Base-by-base conservation (phyloP, 805 yeast genomes). In the Candida khao-thaluensis region DNA sequence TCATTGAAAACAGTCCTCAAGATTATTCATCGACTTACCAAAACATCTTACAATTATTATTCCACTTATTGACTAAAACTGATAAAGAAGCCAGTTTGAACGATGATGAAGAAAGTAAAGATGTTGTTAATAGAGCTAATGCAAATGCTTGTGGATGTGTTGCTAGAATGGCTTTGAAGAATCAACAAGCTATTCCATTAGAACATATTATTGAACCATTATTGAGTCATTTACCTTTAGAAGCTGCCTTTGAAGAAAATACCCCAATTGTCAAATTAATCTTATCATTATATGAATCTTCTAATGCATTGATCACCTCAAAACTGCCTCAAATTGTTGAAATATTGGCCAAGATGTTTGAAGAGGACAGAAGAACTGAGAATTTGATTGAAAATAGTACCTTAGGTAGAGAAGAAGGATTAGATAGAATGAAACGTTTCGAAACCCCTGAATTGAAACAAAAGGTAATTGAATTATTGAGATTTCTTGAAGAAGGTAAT, bases 111-210 rank as follows among this genome's bases (percentile, higher is more conserved):
- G 91, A 85, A 60, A 73, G 86, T 23, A 76, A 76, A 54, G 95
- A 88, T 49, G 83, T 79, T 44, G 77, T 86, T 52, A 82, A 82
- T 66, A 77, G 95, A 69, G 80, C 95, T 5, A 79, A 78, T 51
- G 96, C 98, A 44, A 93, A 93, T 62, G 96, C 96, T 4, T 84
- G 93, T 62, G 99, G 99, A 30, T 93, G 98, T 76, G 95, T 90
- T 42, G 90, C 96, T 12, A 81, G 99, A 66, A 74, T 93, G 85
- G 77, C 85, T 10, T 69, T 86, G 60, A 82, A 83, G 58, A 76
- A 85, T 60, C 80, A 78, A 53, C 66, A 64, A 26, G 75, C 83
- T 25, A 80, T 90, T 50, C 97, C 97, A 44, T 64, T 88, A 49
- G 66, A 62, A 46, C 79, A 75, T 43, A 89, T 80, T 40, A 77